These are phyloP conservation scores for Elaeagnus macrophylla DNA, from an alignment of 306 rosid species.

Conservation along the genomic window DNA sequence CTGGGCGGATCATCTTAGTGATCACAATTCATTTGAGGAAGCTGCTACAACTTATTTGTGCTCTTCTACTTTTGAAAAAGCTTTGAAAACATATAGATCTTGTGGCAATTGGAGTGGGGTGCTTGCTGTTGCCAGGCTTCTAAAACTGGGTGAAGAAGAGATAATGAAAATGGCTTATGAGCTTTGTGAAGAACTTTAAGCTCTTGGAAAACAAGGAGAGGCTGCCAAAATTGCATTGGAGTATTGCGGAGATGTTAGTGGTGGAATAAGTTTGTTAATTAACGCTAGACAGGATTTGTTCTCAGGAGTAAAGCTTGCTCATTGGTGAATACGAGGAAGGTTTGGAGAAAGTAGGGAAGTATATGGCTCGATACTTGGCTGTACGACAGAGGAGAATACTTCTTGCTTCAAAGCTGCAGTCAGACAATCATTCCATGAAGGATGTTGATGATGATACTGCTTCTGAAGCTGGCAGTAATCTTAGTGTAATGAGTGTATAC, in stretches of 20 bases:
- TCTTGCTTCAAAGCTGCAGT: constrained; percentile 68
- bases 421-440: constrained; percentile 57
- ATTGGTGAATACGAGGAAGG: constrained; percentile 73
- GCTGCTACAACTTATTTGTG: constrained; percentile 78
- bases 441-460: constrained; percentile 79
- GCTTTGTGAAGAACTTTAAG: constrained; percentile 97
- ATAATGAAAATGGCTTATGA: constrained; percentile 55
- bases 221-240: constrained; percentile 92
- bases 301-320: constrained; percentile 49
- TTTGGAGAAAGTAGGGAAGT: constrained; percentile 89
- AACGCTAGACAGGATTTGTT: constrained; percentile 63
- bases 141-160: constrained; percentile 64
- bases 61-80: constrained; percentile 71
- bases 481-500: constrained; percentile 98
- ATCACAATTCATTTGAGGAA: constrained; percentile 66
- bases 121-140: constrained; percentile 72
- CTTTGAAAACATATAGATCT: constrained; percentile 72
- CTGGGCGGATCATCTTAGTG: constrained; percentile 84
- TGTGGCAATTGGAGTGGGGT: constrained; percentile 81
- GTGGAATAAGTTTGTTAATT: constrained; percentile 45
- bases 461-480: constrained; percentile 91
- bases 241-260: constrained; percentile 64
- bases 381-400: constrained; percentile 92
- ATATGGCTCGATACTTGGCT: constrained; percentile 86
- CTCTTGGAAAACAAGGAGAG: constrained; percentile 84